Evolutionary conservation across 2,329 filamentous ascomycete genomes (phyloP), one percentile per base, ranked within the genome.

Genomic region (Colletotrichum viniferum): DNA sequence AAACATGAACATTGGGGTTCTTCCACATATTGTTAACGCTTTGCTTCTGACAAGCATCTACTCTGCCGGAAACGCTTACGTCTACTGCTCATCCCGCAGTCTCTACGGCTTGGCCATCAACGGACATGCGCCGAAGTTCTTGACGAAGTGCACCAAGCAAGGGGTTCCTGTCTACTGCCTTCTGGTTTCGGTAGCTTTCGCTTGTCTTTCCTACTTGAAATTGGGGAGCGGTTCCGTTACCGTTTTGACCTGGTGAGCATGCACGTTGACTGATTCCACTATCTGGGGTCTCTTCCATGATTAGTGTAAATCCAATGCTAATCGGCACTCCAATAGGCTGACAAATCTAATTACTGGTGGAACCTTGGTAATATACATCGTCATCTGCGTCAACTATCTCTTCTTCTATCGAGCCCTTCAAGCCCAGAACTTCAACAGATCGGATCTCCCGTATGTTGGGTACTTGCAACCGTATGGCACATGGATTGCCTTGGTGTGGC

Each of bases 381-480:
- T 48, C n/a, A 72, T 72, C 13, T 72, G 60, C 60, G 85, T 93
- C 68, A 89, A 92, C 1, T 93, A 90, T 0, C 83, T 94, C 21
- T 90, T 92, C 21, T 94, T 94, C 85, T 90, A 92, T 26, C 83
- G 86, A 5, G 92, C 86, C 4, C 82, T 94, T 65, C 85, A 85
- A 56, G 80, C 83, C 2, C 92, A 93, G 77, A 88, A 88, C 12
- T 89, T 92, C 18, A 30, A 55, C 36, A 30, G 62, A 90, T 90
- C 4, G 88, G 92, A 74, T 85, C 86, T 94, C 0, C 91, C 92
- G 0, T 93, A 91, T 83, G 89, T 88, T 72, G 93, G 93, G 79
- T 92, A 90, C 90, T 92, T 91, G 0, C 93, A 94, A 73, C 92
- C 92, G 0, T 88, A 86, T 69, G 92, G 92, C 0, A 91, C 92